These are phyloP conservation scores for Lepidium sativum DNA, from an alignment of 345 rosid genomes.

Conservation along the genomic window DNA sequence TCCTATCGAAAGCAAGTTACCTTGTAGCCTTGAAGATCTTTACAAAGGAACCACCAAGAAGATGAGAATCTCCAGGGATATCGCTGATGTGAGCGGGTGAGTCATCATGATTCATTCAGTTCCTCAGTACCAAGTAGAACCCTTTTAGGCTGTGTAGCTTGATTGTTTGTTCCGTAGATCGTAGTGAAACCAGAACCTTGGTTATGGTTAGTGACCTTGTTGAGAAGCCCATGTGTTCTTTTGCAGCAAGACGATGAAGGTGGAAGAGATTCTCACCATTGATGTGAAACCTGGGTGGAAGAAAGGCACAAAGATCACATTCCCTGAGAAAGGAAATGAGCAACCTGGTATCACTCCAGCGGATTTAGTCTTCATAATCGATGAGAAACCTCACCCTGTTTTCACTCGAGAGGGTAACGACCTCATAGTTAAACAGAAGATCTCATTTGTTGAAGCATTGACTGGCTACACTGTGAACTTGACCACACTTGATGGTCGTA, in stretches of 20 bases:
- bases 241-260: conserved; percentile 37
- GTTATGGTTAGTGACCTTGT: neutral
- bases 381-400: conserved; percentile 56
- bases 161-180: neutral
- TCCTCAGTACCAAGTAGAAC: neutral
- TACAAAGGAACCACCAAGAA: conserved; percentile 51
- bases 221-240: neutral
- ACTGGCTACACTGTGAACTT: conserved; percentile 38
- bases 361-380: conserved; percentile 45
- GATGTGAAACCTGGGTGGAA: conserved; percentile 52
- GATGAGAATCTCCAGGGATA: conserved; percentile 55
- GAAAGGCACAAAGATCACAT: conserved; percentile 49
- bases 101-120: neutral
- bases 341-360: conserved; percentile 37
- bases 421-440: conserved; percentile 32
- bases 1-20: conserved; percentile 42
- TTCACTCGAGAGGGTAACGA: conserved; percentile 55
- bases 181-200: neutral
- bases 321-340: conserved; percentile 48
- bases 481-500: conserved; percentile 54
- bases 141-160: neutral
- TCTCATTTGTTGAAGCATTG: conserved; percentile 52
- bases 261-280: conserved; percentile 41
- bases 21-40: conserved; percentile 57
- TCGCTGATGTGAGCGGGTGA: conserved; percentile 50